A percentile compares a stretch with the other conserved stretches of the same genome.
phyloP scores from a whole-genome alignment of 768 basidiomycete genomes.

The Auricularia auricula-judae region DNA sequence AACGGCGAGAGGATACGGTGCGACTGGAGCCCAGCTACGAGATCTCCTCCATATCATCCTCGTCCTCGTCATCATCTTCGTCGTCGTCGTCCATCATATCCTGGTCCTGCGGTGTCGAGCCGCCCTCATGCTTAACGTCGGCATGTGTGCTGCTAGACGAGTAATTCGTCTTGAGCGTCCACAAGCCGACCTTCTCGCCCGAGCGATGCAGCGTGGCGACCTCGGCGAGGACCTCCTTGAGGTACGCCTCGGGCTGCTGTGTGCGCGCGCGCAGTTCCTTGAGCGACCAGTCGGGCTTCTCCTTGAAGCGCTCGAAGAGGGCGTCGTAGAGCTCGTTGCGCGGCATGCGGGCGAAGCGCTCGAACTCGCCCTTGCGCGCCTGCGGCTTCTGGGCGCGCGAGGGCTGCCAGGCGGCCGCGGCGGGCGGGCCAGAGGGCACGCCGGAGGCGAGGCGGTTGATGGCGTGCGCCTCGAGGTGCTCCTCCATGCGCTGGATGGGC shows the following conservation, averaged over 20 bases:
- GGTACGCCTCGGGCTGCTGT: constrained; percentile 77
- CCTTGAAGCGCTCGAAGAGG: constrained; percentile 67
- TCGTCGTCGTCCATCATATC: constrained; percentile 25
- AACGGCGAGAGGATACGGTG: too few species aligned
- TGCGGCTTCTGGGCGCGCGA: constrained; percentile 24
- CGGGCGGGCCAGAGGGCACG: not conserved
- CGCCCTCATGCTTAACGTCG: constrained; percentile 22
- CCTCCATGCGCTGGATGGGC: constrained; percentile 66
- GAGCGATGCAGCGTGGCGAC: constrained; percentile 68
- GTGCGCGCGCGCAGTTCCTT: constrained; percentile 66
- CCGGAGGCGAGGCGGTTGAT: constrained; percentile 75
- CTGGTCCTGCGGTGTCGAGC: constrained; percentile 33
- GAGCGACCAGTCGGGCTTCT: constrained; percentile 74
- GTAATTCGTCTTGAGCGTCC: constrained; percentile 60
- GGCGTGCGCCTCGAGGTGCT: constrained; percentile 55
- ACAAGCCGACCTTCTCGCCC: constrained; percentile 71
- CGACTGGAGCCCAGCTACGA: constrained; percentile 13
- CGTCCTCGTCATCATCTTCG: constrained; percentile 32
- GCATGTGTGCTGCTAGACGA: constrained; percentile 5
- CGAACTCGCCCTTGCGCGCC: constrained; percentile 58
- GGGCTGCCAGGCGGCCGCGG: not conserved
- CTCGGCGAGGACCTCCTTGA: constrained; percentile 72
- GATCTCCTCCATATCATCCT: constrained; percentile 54
- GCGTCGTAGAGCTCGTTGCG: constrained; percentile 79
- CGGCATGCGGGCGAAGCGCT: constrained; percentile 87